These are phyloP conservation scores for Xerocomus potaroensis DNA, from an alignment of 768 basidiomycete species.

Conservation along the genomic window DNA sequence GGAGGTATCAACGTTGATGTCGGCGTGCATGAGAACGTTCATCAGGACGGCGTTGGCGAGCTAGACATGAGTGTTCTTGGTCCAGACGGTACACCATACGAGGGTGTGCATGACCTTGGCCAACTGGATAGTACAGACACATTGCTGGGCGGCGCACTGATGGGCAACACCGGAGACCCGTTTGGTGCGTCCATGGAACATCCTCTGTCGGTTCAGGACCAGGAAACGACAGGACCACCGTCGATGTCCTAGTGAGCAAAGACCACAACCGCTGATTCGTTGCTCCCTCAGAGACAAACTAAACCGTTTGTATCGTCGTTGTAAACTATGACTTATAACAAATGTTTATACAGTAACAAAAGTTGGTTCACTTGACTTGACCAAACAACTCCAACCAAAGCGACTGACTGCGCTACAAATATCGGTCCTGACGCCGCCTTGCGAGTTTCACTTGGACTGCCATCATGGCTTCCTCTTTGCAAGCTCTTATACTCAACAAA, in stretches of 20 bases:
- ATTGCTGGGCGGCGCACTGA: slow-evolving; percentile 55
- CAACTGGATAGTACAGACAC: slow-evolving; percentile 52
- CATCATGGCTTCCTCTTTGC: slow-evolving; percentile 21
- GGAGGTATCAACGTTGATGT: slow-evolving; percentile 41
- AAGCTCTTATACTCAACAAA: slow-evolving; percentile 21
- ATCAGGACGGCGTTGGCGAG: slow-evolving; percentile 38
- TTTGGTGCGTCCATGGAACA: slow-evolving; percentile 39
- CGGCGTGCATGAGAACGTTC: slow-evolving; percentile 31
- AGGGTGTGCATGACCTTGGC: slow-evolving; percentile 47
- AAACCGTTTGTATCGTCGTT: no score
- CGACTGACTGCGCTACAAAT: slow-evolving; percentile 12
- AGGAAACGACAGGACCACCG: slow-evolving; percentile 11
- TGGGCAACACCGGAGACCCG: slow-evolving; percentile 59
- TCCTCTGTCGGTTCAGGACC: slow-evolving; percentile 9
- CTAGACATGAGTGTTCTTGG: slow-evolving; percentile 64
- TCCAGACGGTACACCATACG: slow-evolving; percentile 60
- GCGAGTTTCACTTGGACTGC: slow-evolving; percentile 2
- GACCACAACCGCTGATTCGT: no score
- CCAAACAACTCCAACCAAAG: slow-evolving; percentile 26
- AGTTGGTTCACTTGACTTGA: no score
- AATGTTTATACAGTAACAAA: no score
- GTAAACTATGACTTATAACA: no score
- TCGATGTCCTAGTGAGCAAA: neutral
- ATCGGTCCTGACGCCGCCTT: neutral
- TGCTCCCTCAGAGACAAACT: no score